A percentile compares a stretch with the other conserved stretches of the same genome.
These are phyloP conservation scores for Pythium grandisporangium DNA, from an alignment of 352 stramenopile species.

Conservation along the genomic window DNA sequence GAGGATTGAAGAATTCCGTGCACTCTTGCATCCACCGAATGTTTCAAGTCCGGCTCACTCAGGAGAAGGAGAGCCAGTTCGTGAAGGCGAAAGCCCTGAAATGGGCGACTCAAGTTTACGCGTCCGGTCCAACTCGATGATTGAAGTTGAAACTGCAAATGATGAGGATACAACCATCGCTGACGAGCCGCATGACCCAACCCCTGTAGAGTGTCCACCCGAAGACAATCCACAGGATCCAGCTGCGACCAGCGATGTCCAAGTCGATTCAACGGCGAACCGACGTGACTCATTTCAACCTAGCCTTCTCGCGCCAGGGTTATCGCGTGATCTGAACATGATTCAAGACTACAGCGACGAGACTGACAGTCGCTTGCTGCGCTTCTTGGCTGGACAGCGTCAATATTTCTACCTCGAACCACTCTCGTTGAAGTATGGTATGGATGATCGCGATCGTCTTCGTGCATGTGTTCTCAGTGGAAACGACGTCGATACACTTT, in stretches of 20 bases:
- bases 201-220: too few relatives aligned
- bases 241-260: too few relatives aligned
- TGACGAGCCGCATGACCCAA: too few relatives aligned
- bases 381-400: conserved; percentile 45
- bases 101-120: too few relatives aligned
- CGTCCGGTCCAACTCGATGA: too few relatives aligned
- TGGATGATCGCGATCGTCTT: conserved; percentile 9
- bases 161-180: too few relatives aligned
- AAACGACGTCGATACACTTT: conserved; percentile 7
- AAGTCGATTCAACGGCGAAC: too few relatives aligned
- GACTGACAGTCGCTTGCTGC: conserved; percentile 49
- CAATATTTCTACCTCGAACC: conserved; percentile 78
- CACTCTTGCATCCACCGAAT: too few relatives aligned
- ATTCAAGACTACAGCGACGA: conserved; percentile 71
- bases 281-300: conserved; percentile 38
- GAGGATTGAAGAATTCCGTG: conserved; percentile 9
- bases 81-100: too few relatives aligned
- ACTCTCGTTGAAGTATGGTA: conserved; percentile 14
- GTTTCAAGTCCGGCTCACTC: too few relatives aligned
- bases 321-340: conserved; percentile 59
- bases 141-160: too few relatives aligned
- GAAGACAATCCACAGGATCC: background rate
- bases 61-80: too few relatives aligned
- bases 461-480: conserved; percentile 5
- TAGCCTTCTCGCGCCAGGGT: conserved; percentile 41